Base-by-base conservation (phyloP, 345 rosid species). In the Boechera retrofracta region DNA sequence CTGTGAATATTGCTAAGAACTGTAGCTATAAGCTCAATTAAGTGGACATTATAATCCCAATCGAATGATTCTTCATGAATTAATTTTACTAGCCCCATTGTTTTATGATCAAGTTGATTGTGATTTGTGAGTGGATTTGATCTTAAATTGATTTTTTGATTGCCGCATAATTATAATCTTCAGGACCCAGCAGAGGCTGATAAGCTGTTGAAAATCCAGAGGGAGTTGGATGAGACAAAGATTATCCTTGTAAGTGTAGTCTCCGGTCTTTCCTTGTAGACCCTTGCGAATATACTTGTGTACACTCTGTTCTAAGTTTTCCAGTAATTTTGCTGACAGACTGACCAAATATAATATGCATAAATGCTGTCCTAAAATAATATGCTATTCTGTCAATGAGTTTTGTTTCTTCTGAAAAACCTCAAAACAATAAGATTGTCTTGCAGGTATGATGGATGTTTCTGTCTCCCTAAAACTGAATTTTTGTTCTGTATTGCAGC, bases 181-280 rank as follows among this genome's bases (percentile, higher is more conserved):
- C 87, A 95, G 99, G 98, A 95, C 78, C 99, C 98, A 74, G 97
- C 94, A 10, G 99, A 95, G 83, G 99, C 99, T 5, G 99, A 91
- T 79, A 96, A 93, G 80, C 85, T 93, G 81, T 73, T 96, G 89
- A 96, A 87, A 86, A 96, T 93, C 76, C 99, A 93, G 81, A 89
- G 95, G 85, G 98, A 93, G 78, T 87, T 96, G 89, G 98, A 96
- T 76, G 98, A 96, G 78, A 96, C 99, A 6, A 96, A 96, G 84
- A 93, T 96, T 79, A 91, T 96, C 79, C 98, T 96, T 60, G 97
- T 96, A 85, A 87, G 97, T 85, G 18, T 61, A 21, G 16, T 16
- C 67, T 48, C 42, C 5, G 7, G 4, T 21, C 57, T 26, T 47
- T 75, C 29, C 29, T 31, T 67, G 8, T 75, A 48, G 28, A 47